Percentiles rank a stretch among this genome's conserved stretches.
phyloP scores from a whole-genome alignment of 2,329 filamentous ascomycete species.

The Ambrosiella xylebori region DNA sequence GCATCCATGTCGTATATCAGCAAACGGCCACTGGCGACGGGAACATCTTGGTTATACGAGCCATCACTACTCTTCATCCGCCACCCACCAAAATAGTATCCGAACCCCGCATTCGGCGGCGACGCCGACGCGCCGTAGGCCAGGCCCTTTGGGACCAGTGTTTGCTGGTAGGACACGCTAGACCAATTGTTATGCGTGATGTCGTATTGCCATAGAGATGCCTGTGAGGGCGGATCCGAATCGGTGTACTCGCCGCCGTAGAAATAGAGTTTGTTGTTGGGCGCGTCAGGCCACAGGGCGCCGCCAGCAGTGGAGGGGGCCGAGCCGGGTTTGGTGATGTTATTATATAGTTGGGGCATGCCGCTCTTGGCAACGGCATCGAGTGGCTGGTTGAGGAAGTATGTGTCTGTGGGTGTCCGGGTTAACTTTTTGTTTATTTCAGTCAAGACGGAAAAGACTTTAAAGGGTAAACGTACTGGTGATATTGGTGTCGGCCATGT shows the following conservation, averaged over 20 bases:
- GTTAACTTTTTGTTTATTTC: not conserved
- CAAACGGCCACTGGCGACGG: slow-evolving; percentile 32
- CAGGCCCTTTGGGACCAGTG: slow-evolving; percentile 21
- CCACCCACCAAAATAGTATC: slow-evolving; percentile 48
- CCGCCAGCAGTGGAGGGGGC: slow-evolving; percentile 32
- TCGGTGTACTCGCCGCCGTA: slow-evolving; percentile 43
- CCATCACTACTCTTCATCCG: slow-evolving; percentile 35
- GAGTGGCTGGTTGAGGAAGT: slow-evolving; percentile 39
- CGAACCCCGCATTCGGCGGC: slow-evolving; percentile 35
- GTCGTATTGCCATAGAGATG: slow-evolving; percentile 38
- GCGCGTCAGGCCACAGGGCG: slow-evolving; percentile 39
- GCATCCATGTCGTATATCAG: slow-evolving; percentile 38
- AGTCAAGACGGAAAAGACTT: not conserved
- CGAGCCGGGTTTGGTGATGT: slow-evolving; percentile 39
- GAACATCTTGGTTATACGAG: slow-evolving; percentile 29
- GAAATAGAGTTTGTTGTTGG: slow-evolving; percentile 46
- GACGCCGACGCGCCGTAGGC: slow-evolving; percentile 41
- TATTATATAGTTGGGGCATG: slow-evolving; percentile 36
- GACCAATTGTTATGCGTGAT: slow-evolving; percentile 39
- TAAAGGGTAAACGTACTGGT: slow-evolving; percentile 29
- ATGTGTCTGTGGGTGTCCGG: slow-evolving; percentile 14
- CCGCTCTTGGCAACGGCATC: slow-evolving; percentile 25
- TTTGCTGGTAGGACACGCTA: slow-evolving; percentile 22
- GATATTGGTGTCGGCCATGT: slow-evolving; percentile 28
- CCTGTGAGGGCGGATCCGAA: slow-evolving; percentile 25